Conservation (phyloP, 1,284 basidiomycete species). For the Marasmius tenuissimus region DNA sequence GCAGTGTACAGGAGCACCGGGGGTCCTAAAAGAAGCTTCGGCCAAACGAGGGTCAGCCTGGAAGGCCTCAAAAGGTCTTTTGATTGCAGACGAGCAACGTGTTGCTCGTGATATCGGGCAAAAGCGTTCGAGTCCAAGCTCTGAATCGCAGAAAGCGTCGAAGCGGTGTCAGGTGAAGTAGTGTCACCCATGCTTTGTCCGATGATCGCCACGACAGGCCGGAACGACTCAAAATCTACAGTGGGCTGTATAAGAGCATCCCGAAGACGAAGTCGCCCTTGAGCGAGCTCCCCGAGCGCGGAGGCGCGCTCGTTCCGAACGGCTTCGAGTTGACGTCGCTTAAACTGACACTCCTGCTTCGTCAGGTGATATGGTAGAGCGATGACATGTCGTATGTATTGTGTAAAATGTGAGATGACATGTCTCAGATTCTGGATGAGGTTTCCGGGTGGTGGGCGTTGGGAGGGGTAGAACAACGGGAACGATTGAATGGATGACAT, state of each 20-base stretch:
- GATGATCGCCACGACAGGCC: background rate
- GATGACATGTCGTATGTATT: constrained; percentile 23
- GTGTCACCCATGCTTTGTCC: background rate
- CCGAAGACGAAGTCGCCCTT: constrained; percentile 45
- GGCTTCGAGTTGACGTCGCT: constrained; percentile 54
- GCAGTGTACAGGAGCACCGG: constrained; percentile 54
- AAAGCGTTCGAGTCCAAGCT: background rate
- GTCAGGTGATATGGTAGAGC: constrained; percentile 54
- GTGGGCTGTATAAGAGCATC: constrained; percentile 12
- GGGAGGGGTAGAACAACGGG: constrained; percentile 1
- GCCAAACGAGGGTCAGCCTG: constrained; percentile 62
- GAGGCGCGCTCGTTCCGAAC: constrained; percentile 67
- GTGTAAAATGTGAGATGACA: constrained; percentile 8
- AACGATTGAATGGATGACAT: constrained; percentile 6
- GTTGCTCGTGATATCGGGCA: constrained; percentile 22
- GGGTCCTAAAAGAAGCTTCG: constrained; percentile 63
- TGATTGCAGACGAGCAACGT: constrained; percentile 26
- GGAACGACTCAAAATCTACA: background rate
- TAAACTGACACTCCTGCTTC: constrained; percentile 62
- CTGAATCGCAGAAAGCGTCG: background rate
- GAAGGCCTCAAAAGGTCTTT: constrained; percentile 57
- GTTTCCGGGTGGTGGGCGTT: constrained; percentile 10
- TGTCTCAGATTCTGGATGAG: background rate
- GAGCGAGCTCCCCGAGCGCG: constrained; percentile 57
- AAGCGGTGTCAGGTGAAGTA: background rate